Evolutionary conservation across 2,329 filamentous ascomycete species (phyloP).

Genomic region (Zopfia rhizophila): DNA sequence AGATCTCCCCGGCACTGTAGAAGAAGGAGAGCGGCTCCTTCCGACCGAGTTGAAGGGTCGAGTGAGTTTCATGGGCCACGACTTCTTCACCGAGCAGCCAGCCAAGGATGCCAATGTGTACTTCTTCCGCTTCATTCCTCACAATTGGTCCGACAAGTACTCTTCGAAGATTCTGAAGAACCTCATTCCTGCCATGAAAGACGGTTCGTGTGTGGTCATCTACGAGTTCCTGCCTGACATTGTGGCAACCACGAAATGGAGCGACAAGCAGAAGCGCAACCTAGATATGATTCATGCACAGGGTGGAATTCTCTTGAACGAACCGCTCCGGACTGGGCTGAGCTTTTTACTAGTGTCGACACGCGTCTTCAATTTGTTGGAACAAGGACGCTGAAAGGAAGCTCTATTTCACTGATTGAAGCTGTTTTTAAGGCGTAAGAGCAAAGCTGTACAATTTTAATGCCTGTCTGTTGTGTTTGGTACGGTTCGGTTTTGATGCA

Average conservation of each 20-base stretch:
- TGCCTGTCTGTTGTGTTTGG: too few species aligned
- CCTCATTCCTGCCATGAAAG: conserved; percentile 38
- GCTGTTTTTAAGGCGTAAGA: too few species aligned
- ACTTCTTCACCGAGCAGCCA: conserved; percentile 25
- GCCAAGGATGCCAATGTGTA: conserved; percentile 23
- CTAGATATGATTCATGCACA: too few species aligned
- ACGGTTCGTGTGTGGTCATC: conserved; percentile 12
- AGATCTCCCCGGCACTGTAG: conserved; percentile 20
- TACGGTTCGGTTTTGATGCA: too few species aligned
- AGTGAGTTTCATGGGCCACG: conserved; percentile 10
- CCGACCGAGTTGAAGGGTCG: conserved; percentile 19
- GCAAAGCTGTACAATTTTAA: too few species aligned
- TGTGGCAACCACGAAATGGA: too few species aligned
- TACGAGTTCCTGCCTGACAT: conserved; percentile 16
- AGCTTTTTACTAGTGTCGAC: not conserved
- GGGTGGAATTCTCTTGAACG: too few species aligned
- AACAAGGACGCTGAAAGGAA: too few species aligned
- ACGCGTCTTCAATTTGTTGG: too few species aligned
- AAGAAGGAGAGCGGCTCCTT: conserved; percentile 2
- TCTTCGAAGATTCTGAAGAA: conserved; percentile 40
- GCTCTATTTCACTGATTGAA: too few species aligned
- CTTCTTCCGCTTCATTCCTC: conserved; percentile 45
- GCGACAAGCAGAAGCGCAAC: too few species aligned
- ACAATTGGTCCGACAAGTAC: conserved; percentile 48
- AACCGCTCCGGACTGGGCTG: not conserved